These are phyloP conservation scores for Epicoccum nigrum DNA, from an alignment of 2,329 filamentous ascomycete species.

Conservation along the genomic window DNA sequence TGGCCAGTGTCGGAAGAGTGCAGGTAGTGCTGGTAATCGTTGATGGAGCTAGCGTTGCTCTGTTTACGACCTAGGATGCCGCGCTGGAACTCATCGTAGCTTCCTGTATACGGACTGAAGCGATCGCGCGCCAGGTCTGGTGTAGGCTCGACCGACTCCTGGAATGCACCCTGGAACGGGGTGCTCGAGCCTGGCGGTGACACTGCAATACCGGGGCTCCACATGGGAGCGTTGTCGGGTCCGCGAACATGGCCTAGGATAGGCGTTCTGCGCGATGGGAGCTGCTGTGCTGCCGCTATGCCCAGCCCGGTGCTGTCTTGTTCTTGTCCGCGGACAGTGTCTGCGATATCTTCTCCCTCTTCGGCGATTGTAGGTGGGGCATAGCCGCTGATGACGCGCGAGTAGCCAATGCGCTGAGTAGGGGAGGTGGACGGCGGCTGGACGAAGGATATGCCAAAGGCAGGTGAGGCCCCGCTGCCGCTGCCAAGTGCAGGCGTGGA, in stretches of 20 bases:
- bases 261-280: constrained; percentile 1
- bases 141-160: constrained; percentile 36
- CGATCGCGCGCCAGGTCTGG: constrained; percentile 43
- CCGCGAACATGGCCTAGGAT: constrained; percentile 10
- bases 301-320: constrained; percentile 41
- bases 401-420: constrained; percentile 44
- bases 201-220: constrained; percentile 21
- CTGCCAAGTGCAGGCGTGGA: constrained; percentile 39
- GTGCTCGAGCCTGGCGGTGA: constrained; percentile 39
- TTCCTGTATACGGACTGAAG: constrained; percentile 37
- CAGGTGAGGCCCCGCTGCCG: constrained; percentile 25
- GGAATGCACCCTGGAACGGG: constrained; percentile 36
- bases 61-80: constrained; percentile 28
- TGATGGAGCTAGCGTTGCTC: constrained; percentile 28
- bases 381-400: constrained; percentile 42
- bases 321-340: constrained; percentile 24
- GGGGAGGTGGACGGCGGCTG: constrained; percentile 31
- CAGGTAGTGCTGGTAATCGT: constrained; percentile 42
- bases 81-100: constrained; percentile 38
- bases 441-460: constrained; percentile 28
- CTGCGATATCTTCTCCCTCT: constrained; percentile 38
- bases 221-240: neutral
- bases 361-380: constrained; percentile 38
- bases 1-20: constrained; percentile 32
- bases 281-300: constrained; percentile 32